Evolutionary conservation across 2,329 filamentous ascomycete genomes (phyloP), one percentile per base, ranked within the genome.

Genomic region (Xylariaceae sp.): DNA sequence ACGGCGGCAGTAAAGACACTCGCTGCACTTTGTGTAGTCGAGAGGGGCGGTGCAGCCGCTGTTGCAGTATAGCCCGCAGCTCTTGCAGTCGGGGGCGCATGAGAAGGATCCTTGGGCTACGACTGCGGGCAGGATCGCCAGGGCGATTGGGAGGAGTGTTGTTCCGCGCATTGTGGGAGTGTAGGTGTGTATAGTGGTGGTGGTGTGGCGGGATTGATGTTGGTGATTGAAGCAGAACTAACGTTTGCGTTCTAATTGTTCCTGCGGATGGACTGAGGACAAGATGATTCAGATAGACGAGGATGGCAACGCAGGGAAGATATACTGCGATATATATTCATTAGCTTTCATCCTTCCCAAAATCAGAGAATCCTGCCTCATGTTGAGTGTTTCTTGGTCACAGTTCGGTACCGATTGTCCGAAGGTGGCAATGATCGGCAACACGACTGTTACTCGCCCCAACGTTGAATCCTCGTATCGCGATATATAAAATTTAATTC

Each of bases 1-100:
- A 2, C 62, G 62, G 17, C 62, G 58, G 56, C 62, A 64, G 56
- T 62, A 64, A 13, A 62, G 54, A 34, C 62, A 63, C 36, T 51
- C 46, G 38, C 31, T 34, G 47, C 62, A 64, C 12, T 56, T 45
- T 31, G 42, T 19, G 10, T 22, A 10, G 40, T 42, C 22, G 7
- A 63, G 58, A 5, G 57, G 49, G n/a, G 58, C 55, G 31, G 44
- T 19, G 52, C 62, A 64, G 6, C 60, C 58, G 16, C 54, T 31
- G 49, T 60, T 59, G 51, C 61, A 64, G 54, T 57, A 60, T 39
- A 59, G 56, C 5, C 59, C 53, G 48, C 59, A 62, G 10, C 41
- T 45, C 16, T 53, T 39, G 56, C 60, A 58, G 48, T 31, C 41
- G 0, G 50, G 19, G 18, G 41, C 50, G 53, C 61, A 63, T 10